Base-by-base conservation (phyloP, 2,329 filamentous ascomycete genomes). In the Penicillium fuscoglaucum region DNA sequence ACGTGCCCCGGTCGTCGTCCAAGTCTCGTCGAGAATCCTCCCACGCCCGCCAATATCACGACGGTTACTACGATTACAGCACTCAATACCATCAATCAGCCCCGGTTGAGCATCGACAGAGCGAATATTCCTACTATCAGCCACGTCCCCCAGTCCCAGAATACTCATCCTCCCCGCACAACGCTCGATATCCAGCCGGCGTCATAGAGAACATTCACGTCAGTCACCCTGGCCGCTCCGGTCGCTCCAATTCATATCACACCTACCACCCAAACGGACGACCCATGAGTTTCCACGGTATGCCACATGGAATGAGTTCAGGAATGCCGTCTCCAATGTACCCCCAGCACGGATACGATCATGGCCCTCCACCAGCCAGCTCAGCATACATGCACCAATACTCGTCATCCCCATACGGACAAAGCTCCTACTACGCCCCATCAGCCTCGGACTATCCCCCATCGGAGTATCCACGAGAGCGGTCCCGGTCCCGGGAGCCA, bases 211-310 rank as follows among this genome's bases (percentile, higher is more conserved):
- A 72, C 57, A 68, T 70, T 45, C 71, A 70, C 57, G 67, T 69
- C 58, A 67, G 47, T 59, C 71, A 66, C 55, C 65, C 59, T 13
- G 68, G 65, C 54, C 73, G 73, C 43, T 55, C 63, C 26, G 60
- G 62, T 59, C 71, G 72, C 35, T 71, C 76, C 24, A 68, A 68
- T 57, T 66, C 74, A n/a, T 76, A 77, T 52, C 71, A 75, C 54
- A 64, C 69, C 26, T 73, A 75, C 44, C 73, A 77, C 58, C 45
- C 70, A 43, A 66, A 67, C 61, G 64, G 63, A 39, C 70, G 76
- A 51, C 76, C 77, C 15, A 56, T 74, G 50, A 78, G 76, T 57
- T 77, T 70, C 57, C 76, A 78, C 59, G 74, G 71, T 10, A 65
- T 70, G 55, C 61, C 67, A 31, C 71, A 70, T 31, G 72, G 73